Base-by-base conservation (phyloP, 1,284 basidiomycete genomes). In the Phaffia rhodozyma region DNA sequence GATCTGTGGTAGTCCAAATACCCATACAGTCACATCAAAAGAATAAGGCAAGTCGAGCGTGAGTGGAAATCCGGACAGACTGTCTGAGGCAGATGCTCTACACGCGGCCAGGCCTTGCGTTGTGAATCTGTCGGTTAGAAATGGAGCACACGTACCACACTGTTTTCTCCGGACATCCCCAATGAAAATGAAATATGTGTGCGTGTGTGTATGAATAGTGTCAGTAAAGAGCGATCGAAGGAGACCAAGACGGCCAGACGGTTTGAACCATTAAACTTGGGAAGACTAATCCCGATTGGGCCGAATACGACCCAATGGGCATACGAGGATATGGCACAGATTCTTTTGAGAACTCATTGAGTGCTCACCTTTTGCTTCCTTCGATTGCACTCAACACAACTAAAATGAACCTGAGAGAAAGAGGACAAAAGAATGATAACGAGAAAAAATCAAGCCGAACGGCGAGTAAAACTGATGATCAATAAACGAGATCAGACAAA, bases 291-390 rank as follows among this genome's bases (percentile, higher is more conserved):
- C 27, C 25, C 38, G 32, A 54, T 29, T 47, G 54, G 57, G 38
- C n/a, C 18, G 34, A 58, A 29, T 51, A 23, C 21, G 25, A 16
- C 55, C 27, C n/a, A 25, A 59, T 25, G 25, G 16, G 38, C n/a
- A 20, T 34, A 59, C 2, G 20, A 23, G 16, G 11, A 50, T 47
- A 18, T 25, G 21, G 20, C 58, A 25, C 5, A 60, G 55, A 48
- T 64, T 59, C 34, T 65, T 50, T 32, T 34, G 57, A 48, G 11
- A 56, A 59, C 32, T 58, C 57, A 43, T 59, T 52, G 60, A 63
- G 63, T 53, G 57, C 51, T 9, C 23, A 66, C 61, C 67, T 75
- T 75, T 65, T 76, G 75, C 66, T 75, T 75, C 27, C 75, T 58
- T n/a, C 75, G 68, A 61, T 77, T 74, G 66, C 76, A 76, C 62